Conservation (phyloP, 2,329 filamentous ascomycete genomes). For the Bipolaris sorokiniana region DNA sequence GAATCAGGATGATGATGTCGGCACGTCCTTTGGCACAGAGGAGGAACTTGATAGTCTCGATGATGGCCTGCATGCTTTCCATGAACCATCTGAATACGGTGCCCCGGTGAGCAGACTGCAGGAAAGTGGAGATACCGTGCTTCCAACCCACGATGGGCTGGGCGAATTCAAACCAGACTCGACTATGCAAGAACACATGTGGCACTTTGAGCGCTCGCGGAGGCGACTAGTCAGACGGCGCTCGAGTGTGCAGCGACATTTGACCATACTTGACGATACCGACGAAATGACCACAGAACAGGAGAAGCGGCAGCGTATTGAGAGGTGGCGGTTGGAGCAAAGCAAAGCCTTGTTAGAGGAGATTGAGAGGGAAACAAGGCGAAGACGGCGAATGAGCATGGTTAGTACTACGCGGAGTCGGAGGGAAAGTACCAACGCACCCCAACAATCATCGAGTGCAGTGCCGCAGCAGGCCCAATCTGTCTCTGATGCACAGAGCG, state of each 20-base stretch:
- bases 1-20: constrained; percentile 47
- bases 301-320: constrained; percentile 83
- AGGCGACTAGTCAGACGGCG: constrained; percentile 56
- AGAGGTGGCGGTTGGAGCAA: constrained; percentile 90
- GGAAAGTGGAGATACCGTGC: constrained; percentile 68
- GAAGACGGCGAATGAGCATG: constrained; percentile 68
- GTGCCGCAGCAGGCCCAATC: constrained; percentile 23
- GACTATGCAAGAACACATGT: constrained; percentile 80
- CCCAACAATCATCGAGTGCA: constrained; percentile 16
- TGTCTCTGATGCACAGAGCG: constrained; percentile 40
- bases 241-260: constrained; percentile 63
- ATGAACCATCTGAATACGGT: constrained; percentile 61
- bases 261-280: constrained; percentile 62
- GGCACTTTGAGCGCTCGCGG: constrained; percentile 81
- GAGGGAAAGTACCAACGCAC: constrained; percentile 24
- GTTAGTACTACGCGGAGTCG: constrained; percentile 54
- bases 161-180: constrained; percentile 78
- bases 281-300: constrained; percentile 63
- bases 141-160: constrained; percentile 92
- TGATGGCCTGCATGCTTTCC: constrained; percentile 87
- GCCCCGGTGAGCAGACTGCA: constrained; percentile 56
- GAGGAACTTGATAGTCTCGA: constrained; percentile 90
- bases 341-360: constrained; percentile 84
- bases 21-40: constrained; percentile 53
- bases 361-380: constrained; percentile 81